Evolutionary conservation across 257 asterid genomes (phyloP).

Genomic region (Catharanthus roseus): DNA sequence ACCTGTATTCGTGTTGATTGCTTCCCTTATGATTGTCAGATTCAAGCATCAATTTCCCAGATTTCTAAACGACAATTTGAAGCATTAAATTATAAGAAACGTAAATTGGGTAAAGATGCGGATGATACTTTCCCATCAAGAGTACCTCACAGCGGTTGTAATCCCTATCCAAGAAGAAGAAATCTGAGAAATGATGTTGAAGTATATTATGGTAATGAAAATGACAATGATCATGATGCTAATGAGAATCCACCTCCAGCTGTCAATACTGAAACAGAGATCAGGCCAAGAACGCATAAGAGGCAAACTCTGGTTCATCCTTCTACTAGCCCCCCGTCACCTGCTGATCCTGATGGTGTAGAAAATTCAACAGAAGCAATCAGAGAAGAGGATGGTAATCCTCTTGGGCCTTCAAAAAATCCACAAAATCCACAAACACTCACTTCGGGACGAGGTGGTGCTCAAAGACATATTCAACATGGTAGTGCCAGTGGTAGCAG

Average conservation of each 20-base stretch:
- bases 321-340: conserved; percentile 15
- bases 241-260: conserved; percentile 19
- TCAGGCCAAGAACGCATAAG: conserved; percentile 24
- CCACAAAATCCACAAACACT: conserved; percentile 20
- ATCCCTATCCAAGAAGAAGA: conserved; percentile 30
- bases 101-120: conserved; percentile 23
- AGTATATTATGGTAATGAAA: conserved; percentile 23
- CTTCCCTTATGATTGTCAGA: conserved; percentile 20
- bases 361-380: conserved; percentile 18
- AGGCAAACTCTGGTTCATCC: conserved; percentile 17
- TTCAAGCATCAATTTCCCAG: conserved; percentile 39
- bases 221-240: conserved; percentile 28
- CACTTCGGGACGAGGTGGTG: conserved; percentile 39
- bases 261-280: conserved; percentile 26
- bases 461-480: conserved; percentile 33
- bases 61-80: conserved; percentile 35
- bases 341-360: conserved; percentile 16
- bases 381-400: conserved; percentile 17
- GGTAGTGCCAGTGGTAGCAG: conserved; percentile 28
- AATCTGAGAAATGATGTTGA: conserved; percentile 19
- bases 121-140: conserved; percentile 13
- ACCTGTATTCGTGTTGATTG: neutral
- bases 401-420: conserved; percentile 17
- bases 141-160: conserved; percentile 16
- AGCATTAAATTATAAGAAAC: conserved; percentile 34